phyloP scores from a whole-genome alignment of 2,329 filamentous ascomycete species.

The Paracamarosporium sp. region DNA sequence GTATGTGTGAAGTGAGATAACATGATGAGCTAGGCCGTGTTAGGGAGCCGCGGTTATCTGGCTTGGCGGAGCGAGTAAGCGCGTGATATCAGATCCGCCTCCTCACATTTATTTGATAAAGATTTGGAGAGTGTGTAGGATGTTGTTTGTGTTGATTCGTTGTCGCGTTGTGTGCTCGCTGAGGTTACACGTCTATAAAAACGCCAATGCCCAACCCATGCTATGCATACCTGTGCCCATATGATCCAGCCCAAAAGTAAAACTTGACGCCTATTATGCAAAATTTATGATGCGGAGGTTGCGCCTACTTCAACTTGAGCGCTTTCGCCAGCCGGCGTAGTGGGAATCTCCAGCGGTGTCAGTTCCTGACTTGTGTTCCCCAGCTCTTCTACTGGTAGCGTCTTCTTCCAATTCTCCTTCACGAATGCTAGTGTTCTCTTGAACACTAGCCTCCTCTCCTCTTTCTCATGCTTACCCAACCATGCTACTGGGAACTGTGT shows the following conservation, averaged over 20 bases:
- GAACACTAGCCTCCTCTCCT: constrained; percentile 46
- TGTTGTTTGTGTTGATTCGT: not conserved
- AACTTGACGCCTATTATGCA: not conserved
- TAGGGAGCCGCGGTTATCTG: constrained; percentile 7
- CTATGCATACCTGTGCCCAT: not conserved
- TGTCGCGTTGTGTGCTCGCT: not conserved
- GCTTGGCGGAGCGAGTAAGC: not conserved
- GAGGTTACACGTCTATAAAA: not conserved
- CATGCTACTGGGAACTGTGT: constrained; percentile 51
- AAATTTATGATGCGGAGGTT: not conserved
- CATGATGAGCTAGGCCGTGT: not conserved
- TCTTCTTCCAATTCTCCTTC: constrained; percentile 42
- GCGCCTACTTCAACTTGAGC: not conserved
- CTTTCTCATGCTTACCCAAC: constrained; percentile 47
- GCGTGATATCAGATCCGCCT: not conserved
- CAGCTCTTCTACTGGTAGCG: constrained; percentile 20
- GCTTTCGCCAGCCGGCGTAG: not conserved
- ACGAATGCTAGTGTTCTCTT: constrained; percentile 45
- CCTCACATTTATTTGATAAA: not conserved
- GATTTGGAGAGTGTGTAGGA: not conserved
- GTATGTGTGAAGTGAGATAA: constrained; percentile 2
- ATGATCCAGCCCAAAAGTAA: not conserved
- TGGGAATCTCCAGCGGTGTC: constrained; percentile 27
- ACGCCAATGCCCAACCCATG: not conserved
- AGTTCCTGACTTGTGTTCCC: constrained; percentile 25